These are phyloP conservation scores for Backusella macrospora DNA, from an alignment of 192 early-diverging fungal species.

Conservation along the genomic window DNA sequence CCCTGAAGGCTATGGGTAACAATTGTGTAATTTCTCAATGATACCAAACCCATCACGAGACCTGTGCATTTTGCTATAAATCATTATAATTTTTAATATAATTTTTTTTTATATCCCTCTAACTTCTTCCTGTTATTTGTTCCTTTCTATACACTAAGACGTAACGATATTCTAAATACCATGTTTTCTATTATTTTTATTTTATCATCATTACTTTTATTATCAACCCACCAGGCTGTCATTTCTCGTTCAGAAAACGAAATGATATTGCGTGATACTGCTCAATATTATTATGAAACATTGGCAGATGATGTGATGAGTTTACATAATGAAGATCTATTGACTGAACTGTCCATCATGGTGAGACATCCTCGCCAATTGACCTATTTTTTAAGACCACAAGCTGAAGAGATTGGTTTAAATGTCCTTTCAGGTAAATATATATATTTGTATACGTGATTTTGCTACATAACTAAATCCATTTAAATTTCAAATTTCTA, in stretches of 20 bases:
- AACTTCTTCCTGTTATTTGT: background rate
- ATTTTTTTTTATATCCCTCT: background rate
- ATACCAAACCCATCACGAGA: background rate
- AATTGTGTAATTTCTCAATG: background rate
- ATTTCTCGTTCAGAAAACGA: background rate
- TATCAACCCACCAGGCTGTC: background rate
- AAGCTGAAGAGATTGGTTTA: background rate
- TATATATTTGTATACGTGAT: background rate
- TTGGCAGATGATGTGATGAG: conserved; percentile 3
- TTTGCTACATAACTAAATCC: background rate
- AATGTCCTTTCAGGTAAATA: background rate
- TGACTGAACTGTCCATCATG: conserved; percentile 3
- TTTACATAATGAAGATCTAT: conserved; percentile 13
- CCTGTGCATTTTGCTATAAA: background rate
- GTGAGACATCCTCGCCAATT: conserved; percentile 3
- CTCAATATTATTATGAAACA: conserved; percentile 4
- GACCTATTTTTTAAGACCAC: background rate
- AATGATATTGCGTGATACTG: background rate
- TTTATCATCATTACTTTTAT: background rate
- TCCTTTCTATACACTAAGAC: background rate
- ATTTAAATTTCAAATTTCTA: background rate
- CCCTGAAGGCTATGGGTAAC: conserved; percentile 4
- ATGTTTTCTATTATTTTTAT: background rate
- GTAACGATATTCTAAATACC: background rate
- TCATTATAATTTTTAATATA: no score